A percentile compares a stretch with the other conserved stretches of the same genome.
phyloP scores from a whole-genome alignment of 2,329 filamentous ascomycete species.

The Arthrobotrys conoides region DNA sequence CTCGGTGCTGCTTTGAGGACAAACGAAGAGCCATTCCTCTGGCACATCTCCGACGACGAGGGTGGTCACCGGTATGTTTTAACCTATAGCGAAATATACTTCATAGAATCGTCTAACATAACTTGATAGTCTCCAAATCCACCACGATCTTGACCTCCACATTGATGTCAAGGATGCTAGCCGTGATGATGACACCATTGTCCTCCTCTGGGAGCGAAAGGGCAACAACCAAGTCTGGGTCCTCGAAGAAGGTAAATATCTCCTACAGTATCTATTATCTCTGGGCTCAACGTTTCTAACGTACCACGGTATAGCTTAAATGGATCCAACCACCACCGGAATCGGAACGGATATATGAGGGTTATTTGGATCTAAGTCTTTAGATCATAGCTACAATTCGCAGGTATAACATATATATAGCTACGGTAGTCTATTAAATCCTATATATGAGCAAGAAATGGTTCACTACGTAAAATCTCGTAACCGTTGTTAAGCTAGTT shows the following conservation, averaged over 20 bases:
- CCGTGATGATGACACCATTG: conserved; percentile 13
- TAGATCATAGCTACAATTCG: not conserved
- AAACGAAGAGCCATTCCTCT: conserved; percentile 11
- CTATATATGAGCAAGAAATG: conserved; percentile 2
- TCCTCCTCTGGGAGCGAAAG: conserved; percentile 38
- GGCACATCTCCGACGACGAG: conserved; percentile 35
- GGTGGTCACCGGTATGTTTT: conserved; percentile 20
- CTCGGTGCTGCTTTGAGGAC: conserved; percentile 26
- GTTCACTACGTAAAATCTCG: not conserved
- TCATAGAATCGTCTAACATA: not conserved
- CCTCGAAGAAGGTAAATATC: conserved; percentile 20
- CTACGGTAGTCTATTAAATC: conserved; percentile 25
- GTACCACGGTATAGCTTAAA: not conserved
- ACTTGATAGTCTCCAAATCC: conserved; percentile 14
- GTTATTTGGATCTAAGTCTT: not conserved
- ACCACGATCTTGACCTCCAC: conserved; percentile 17
- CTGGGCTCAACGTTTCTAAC: not conserved
- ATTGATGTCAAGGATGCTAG: conserved; percentile 26
- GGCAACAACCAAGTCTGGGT: conserved; percentile 34
- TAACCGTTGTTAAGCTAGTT: not conserved
- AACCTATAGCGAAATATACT: too few relatives aligned
- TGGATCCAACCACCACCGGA: not conserved
- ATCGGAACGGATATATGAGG: conserved; percentile 20
- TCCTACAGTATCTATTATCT: not conserved
- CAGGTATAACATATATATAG: not conserved